Evolutionary conservation across 805 yeast genomes (phyloP), one percentile per base, ranked within the genome.

Genomic region (Ogataea paraovalis): DNA sequence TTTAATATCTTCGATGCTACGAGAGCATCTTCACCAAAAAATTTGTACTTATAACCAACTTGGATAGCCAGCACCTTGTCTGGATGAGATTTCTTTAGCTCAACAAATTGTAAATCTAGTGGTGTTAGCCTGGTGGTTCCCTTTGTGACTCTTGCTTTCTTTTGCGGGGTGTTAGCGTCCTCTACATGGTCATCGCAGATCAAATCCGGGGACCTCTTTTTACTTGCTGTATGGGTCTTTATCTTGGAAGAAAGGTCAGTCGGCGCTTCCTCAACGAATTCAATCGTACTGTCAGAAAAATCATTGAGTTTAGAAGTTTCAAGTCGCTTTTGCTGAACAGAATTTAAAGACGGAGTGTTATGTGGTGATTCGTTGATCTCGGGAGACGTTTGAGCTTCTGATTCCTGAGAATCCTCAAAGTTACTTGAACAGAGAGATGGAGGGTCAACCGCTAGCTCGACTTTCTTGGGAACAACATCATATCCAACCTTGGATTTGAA

Each of bases 41-140:
- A 83, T 59, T 87, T 87, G 68, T 82, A 94, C 64, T 89, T 90
- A 68, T 92, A 94, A 0, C 99, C 99, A 2, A 87, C 95, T 62
- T 94, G 94, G 22, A 92, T 74, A 0, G 94, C 82, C 8, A 94
- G 69, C 1, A 94, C 55, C 44, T 87, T 87, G 54, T 88, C 96
- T 44, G 60, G 60, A 60, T 92, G 69, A 2, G 65, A 57, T 5
- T 65, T 54, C 59, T 90, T 90, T 44, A 94, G 67, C 2, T 81
- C 83, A 25, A 82, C 69, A 50, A 82, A 81, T 64, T 91, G 97
- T 51, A 75, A 77, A 55, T 90, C 97, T 33, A 91, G 65, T 0
- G 97, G 97, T 0, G 96, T 86, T 41, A 83, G 65, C 47, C 70
- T 70, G 4, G 46, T 5, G 12, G 6, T 30, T 38, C 1, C 41